Base-by-base conservation (phyloP, 257 asterid genomes). In the Ajuga chamaepitys region DNA sequence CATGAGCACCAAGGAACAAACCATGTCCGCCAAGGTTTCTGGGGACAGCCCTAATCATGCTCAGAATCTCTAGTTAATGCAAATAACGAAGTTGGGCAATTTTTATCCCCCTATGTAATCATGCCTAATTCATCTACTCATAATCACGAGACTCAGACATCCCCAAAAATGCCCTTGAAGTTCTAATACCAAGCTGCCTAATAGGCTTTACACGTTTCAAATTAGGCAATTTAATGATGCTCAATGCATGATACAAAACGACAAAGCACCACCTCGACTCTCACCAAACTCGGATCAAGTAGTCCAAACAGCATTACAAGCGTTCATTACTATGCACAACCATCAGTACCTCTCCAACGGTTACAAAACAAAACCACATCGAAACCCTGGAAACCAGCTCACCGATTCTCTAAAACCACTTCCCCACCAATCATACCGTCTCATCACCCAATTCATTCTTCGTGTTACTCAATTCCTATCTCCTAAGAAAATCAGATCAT, bases 291-390 rank as follows among this genome's bases (percentile, higher is more conserved):
- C 57, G 30, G 32, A 62, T 66, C 14, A 64, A 16, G 46, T 14
- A 30, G 46, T 65, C 55, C 74, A 68, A 45, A 24, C 28, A 55
- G 51, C 53, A 54, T 66, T 35, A 47, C 9, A 14, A 26, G 20
- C 21, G 38, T 32, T 44, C 69, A 67, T 48, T 44, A 48, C 64
- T 35, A 25, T n/a, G 59, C 40, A 62, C 32, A 52, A 67, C 63
- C 64, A 62, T 52, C 53, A n/a, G n/a, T 20, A 65, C 45, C 51
- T 26, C 26, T 34, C 56, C 48, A 32, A 34, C 56, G 14, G 16
- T 16, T 47, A 26, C 61, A 70, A 40, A 66, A 68, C 24, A 25
- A 45, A 41, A 30, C 54, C 12, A 41, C 30, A 3, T 38, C 25
- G 52, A 38, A 37, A 53, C 14, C 16, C 64, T 12, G 17, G 48